Conservation (phyloP, 2,329 filamentous ascomycete species). For the Sarocladium brachiariae region DNA sequence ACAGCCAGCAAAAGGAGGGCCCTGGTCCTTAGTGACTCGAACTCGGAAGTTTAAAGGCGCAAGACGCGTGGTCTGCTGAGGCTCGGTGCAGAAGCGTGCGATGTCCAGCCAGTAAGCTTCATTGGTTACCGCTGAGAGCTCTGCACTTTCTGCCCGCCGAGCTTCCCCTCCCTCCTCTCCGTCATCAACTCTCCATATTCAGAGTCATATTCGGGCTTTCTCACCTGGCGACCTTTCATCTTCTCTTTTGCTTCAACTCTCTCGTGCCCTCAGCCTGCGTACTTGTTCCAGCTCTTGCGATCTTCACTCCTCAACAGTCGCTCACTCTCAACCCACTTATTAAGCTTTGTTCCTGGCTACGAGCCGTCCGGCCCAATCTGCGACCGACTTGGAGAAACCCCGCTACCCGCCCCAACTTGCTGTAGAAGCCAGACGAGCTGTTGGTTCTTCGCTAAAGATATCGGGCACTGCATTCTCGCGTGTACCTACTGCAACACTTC, state of each 20-base stretch:
- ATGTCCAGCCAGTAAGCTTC: constrained; percentile 3
- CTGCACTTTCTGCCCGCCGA: neutral
- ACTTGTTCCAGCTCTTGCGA: neutral
- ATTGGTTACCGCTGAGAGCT: neutral
- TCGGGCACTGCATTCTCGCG: too few relatives aligned
- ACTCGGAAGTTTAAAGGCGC: neutral
- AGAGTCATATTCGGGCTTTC: too few relatives aligned
- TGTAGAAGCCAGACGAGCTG: constrained; percentile 3
- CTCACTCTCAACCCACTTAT: constrained; percentile 5
- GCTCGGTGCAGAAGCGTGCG: neutral
- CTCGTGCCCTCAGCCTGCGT: neutral
- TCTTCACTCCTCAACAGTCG: neutral
- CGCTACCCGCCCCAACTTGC: constrained; percentile 6
- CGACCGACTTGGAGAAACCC: constrained; percentile 13
- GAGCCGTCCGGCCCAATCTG: constrained; percentile 16
- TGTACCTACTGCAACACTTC: too few relatives aligned
- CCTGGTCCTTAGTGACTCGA: neutral
- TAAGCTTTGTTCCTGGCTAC: constrained; percentile 9
- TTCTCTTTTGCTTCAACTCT: neutral
- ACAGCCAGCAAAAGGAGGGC: neutral
- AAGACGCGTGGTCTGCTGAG: neutral
- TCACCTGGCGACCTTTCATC: neutral
- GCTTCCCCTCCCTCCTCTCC: constrained; percentile 10
- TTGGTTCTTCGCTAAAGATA: neutral
- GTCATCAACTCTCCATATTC: neutral